Base-by-base conservation (phyloP, 2,329 filamentous ascomycete species). In the Sclerotinia trifoliorum region DNA sequence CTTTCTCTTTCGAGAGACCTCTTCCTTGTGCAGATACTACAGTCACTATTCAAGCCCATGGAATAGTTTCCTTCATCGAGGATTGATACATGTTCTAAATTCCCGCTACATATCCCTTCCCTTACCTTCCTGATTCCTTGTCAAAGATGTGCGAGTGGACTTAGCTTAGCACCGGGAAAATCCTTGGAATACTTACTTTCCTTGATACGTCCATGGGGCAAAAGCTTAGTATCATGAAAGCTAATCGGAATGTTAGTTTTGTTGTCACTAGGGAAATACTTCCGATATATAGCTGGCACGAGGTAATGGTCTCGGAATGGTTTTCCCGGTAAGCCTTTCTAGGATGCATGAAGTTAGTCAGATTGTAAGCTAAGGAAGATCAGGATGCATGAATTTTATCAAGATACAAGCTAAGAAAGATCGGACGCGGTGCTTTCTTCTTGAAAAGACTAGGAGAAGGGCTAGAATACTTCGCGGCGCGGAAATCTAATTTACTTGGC, bases 261-360 rank as follows among this genome's bases (percentile, higher is more conserved):
- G 17, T 29, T 60, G 2, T 6, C 3, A 21, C 6, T 29, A 19
- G 15, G 17, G 0, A 13, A 29, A 26, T 29, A 11, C 8, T 11
- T 21, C 24, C 11, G 26, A 4, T 10, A 32, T 6, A 19, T n/a
- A 26, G 3, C 26, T 24, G n/a, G 42, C 44, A 60, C 13, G 15
- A 21, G n/a, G 39, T 2, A n/a, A 8, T 42, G 39, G n/a, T n/a
- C 3, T 15, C 1, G 3, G 1, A 6, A 21, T 29, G 2, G 1
- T 13, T 29, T 29, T 4, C 19, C n/a, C 15, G 24, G n/a, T 35
- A 3, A 1, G 3, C 2, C 6, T 24, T 48, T 35, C 26, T 24
- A 5, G 13, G 7, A 8, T n/a, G 6, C 8, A 17, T 42, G 39
- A 6, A 3, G 2, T n/a, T 48, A n/a, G 0, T 42, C 39, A 48